These are phyloP conservation scores for Golubevia pallescens DNA, from an alignment of 1,284 basidiomycete species.

Conservation along the genomic window DNA sequence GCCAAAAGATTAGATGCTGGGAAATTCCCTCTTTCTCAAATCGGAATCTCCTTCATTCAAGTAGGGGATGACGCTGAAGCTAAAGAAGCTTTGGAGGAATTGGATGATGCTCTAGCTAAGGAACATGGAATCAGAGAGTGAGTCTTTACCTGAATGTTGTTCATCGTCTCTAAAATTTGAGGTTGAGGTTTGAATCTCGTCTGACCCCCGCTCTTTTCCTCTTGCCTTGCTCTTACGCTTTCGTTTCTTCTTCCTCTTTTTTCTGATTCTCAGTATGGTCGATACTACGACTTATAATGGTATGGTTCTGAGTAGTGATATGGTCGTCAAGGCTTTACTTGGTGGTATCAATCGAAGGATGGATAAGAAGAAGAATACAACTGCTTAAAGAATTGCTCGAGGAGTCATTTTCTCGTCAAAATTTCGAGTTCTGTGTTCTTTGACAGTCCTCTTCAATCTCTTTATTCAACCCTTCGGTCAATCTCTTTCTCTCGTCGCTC, in stretches of 20 bases:
- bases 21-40: slow-evolving; percentile 68
- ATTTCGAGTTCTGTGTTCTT: too few relatives aligned
- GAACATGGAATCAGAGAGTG: slow-evolving; percentile 13
- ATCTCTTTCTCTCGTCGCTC: too few relatives aligned
- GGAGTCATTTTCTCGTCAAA: too few relatives aligned
- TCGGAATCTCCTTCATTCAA: slow-evolving; percentile 73
- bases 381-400: too few relatives aligned
- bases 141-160: too few relatives aligned
- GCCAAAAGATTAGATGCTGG: slow-evolving; percentile 69
- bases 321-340: slow-evolving; percentile 70
- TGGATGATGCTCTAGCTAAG: slow-evolving; percentile 67
- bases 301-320: slow-evolving; percentile 66
- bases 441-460: too few relatives aligned
- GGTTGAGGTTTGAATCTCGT: too few relatives aligned
- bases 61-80: slow-evolving; percentile 67
- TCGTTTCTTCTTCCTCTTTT: too few relatives aligned
- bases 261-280: slow-evolving; percentile 71
- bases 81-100: slow-evolving; percentile 66
- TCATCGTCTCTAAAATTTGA: too few relatives aligned
- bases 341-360: slow-evolving; percentile 71
- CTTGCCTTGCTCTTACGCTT: too few relatives aligned
- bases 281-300: slow-evolving; percentile 71
- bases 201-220: too few relatives aligned
- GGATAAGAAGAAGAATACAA: slow-evolving; percentile 67
- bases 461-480: too few relatives aligned